These are phyloP conservation scores for Chloranthus sessilifolius DNA, from an alignment of 164 flowering plant species.

Conservation along the genomic window DNA sequence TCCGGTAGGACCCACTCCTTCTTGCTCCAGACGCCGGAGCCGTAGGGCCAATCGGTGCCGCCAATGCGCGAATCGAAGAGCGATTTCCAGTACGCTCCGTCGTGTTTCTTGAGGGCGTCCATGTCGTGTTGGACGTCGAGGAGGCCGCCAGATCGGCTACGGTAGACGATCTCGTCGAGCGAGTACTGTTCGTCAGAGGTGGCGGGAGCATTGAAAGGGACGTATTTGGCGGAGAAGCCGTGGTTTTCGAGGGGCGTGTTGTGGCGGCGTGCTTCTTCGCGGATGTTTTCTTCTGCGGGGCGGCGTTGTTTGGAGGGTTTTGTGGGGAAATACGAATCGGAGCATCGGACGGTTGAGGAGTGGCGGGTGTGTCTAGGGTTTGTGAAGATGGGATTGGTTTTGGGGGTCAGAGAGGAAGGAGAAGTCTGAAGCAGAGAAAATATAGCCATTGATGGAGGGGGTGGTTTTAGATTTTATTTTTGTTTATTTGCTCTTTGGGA, in stretches of 20 bases:
- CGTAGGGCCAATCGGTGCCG: constrained; percentile 86
- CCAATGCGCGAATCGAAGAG: constrained; percentile 83
- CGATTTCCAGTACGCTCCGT: constrained; percentile 65
- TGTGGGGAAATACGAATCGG: constrained; percentile 11
- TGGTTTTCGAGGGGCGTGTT: constrained; percentile 16
- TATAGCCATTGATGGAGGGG: constrained; percentile 15
- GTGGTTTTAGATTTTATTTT: no score
- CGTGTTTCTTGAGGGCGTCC: constrained; percentile 51
- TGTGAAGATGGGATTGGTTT: constrained; percentile 7
- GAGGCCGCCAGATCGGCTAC: constrained; percentile 76
- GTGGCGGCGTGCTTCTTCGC: constrained; percentile 64
- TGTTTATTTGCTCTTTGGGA: no score
- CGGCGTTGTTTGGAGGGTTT: constrained; percentile 40
- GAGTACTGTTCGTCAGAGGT: constrained; percentile 63
- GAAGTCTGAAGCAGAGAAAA: constrained; percentile 15
- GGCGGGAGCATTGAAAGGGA: constrained; percentile 59
- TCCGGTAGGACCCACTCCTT: constrained; percentile 92
- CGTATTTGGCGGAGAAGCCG: constrained; percentile 75
- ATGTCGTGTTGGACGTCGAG: constrained; percentile 86
- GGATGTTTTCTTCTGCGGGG: constrained; percentile 52
- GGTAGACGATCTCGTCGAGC: constrained; percentile 82
- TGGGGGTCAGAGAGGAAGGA: constrained; percentile 12
- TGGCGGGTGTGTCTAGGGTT: constrained; percentile 8
- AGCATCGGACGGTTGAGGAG: constrained; percentile 2
- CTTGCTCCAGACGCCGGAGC: constrained; percentile 90